Evolutionary conservation across 1,139 yeast genomes (phyloP), one percentile per base, ranked within the genome.

Genomic region (Candida buenavistaensis): DNA sequence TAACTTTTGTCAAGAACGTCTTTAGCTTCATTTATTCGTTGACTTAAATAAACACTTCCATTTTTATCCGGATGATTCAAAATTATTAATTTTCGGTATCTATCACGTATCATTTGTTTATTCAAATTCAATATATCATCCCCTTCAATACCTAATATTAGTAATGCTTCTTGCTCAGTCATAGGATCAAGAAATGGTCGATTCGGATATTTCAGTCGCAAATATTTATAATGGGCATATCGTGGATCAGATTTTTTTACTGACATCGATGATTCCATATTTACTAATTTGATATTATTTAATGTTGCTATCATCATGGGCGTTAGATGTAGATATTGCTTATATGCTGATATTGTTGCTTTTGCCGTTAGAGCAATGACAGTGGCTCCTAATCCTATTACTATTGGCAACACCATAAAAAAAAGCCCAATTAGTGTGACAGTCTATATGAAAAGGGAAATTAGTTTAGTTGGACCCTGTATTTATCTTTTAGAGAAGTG

Each of bases 21-120:
- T 44, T 77, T 78, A 1, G 95, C 95, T 53, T 80, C 82, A 54
- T 86, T 85, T 40, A 86, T 78, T 53, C 85, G 82, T 68, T 80
- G 79, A 3, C 87, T 80, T 32, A 85, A 44, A 48, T 78, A 84
- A 34, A 75, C 72, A 45, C 88, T 80, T 0, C 95, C 95, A 5
- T 84, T 81, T 44, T 71, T 73, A 54, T 85, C 95, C 0, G 95
- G 95, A 52, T 85, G 95, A 48, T 70, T 86, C 35, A 66, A 50
- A 35, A 82, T 63, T 84, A 85, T 83, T 47, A 81, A 66, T 36
- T 62, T 63, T 37, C 92, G 63, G 54, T 85, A 88, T 42, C 78
- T 62, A 36, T 67, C 64, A 38, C 73, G 70, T 29, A 86, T 61
- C 42, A 71, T 49, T 23, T 62, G 60, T 33, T 52, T 57, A 32